phyloP scores from a whole-genome alignment of 768 basidiomycete species.

The Mycena metata region DNA sequence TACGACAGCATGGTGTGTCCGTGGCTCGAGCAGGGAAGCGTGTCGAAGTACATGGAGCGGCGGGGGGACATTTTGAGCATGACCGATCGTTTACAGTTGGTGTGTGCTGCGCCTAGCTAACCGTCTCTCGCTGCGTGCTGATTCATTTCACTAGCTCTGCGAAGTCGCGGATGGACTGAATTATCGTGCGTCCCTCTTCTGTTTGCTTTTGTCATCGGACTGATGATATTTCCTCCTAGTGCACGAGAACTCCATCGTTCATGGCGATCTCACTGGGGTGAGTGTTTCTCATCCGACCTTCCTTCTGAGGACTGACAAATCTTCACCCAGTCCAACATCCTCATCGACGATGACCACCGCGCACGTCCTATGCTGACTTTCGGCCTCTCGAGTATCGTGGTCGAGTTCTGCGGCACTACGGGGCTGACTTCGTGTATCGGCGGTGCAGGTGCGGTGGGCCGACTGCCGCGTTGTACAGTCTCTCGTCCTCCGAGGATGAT shows the following conservation, averaged over 20 bases:
- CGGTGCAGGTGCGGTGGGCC: slow-evolving; percentile 63
- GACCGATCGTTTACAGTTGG: slow-evolving; percentile 52
- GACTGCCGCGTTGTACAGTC: slow-evolving; percentile 56
- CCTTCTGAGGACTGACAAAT: slow-evolving; percentile 20
- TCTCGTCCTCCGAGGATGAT: not conserved
- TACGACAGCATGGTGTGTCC: slow-evolving; percentile 57
- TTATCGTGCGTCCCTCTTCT: slow-evolving; percentile 47
- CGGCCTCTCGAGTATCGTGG: slow-evolving; percentile 58
- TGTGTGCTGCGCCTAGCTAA: slow-evolving; percentile 40
- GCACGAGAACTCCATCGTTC: slow-evolving; percentile 54
- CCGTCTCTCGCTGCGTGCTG: not conserved
- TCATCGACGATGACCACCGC: slow-evolving; percentile 56
- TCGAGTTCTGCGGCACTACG: slow-evolving; percentile 48
- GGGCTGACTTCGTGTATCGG: slow-evolving; percentile 54
- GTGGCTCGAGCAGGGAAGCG: slow-evolving; percentile 56
- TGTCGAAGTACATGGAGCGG: slow-evolving; percentile 53
- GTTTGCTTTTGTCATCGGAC: not conserved
- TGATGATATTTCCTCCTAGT: slow-evolving; percentile 42
- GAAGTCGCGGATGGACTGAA: slow-evolving; percentile 56
- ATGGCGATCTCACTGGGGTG: slow-evolving; percentile 60
- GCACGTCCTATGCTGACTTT: slow-evolving; percentile 63
- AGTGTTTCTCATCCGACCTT: slow-evolving; percentile 29
- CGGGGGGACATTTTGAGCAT: slow-evolving; percentile 52
- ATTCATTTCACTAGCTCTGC: slow-evolving; percentile 47
- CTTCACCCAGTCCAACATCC: slow-evolving; percentile 59